Conservation (phyloP, 78 protist genomes). For the Bodo saltans region DNA sequence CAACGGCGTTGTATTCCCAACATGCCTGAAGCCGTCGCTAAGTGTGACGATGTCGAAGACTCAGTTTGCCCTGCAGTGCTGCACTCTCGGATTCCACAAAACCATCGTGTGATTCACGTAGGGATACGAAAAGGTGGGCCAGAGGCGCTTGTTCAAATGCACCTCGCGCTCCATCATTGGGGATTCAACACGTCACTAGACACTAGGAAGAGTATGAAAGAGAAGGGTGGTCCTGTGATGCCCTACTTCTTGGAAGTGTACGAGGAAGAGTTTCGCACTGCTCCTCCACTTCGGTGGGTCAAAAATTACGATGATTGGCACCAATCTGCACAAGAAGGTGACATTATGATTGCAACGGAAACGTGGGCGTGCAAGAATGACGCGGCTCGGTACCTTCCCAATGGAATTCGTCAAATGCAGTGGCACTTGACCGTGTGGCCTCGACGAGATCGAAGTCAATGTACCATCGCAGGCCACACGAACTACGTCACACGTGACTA, state of each 20-base stretch:
- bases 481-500: neutral
- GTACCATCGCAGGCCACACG: conserved; percentile 15
- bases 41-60: conserved; percentile 11
- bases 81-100: neutral
- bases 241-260: neutral
- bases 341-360: neutral
- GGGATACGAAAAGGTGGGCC: conserved; percentile 20
- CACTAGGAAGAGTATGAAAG: neutral
- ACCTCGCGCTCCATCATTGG: neutral
- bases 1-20: no score
- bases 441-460: neutral
- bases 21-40: no score
- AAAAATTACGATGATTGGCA: neutral
- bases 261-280: neutral
- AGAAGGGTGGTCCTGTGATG: neutral
- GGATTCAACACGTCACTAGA: neutral
- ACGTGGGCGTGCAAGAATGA: conserved; percentile 12
- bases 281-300: neutral
- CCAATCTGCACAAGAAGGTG: neutral
- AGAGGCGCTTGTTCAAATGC: conserved; percentile 1
- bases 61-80: neutral
- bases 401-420: neutral
- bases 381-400: neutral
- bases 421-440: conserved; percentile 20
- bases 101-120: neutral